Evolutionary conservation across 129 eudicot species (phyloP).

Genomic region (Rutidosis leptorrhynchoides): DNA sequence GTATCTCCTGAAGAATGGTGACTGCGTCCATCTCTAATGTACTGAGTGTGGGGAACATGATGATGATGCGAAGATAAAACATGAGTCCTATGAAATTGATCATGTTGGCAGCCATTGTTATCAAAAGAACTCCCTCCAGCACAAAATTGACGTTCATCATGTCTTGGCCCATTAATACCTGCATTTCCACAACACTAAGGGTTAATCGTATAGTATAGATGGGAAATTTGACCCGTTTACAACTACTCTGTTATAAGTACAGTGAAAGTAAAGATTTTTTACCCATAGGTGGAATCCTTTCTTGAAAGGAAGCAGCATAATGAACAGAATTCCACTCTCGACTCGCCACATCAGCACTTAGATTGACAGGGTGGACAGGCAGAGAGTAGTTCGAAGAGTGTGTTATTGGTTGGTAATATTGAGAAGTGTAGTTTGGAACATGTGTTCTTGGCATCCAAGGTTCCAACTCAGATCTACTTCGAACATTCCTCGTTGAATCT

Average conservation of each 20-base stretch:
- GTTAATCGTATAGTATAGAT: not conserved
- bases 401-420: slow-evolving; percentile 27
- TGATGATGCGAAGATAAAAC: not conserved
- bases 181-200: slow-evolving; percentile 18
- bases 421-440: slow-evolving; percentile 18
- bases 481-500: slow-evolving; percentile 29
- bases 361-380: slow-evolving; percentile 16
- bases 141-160: slow-evolving; percentile 13
- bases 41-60: slow-evolving; percentile 17
- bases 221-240: not conserved
- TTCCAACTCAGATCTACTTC: slow-evolving; percentile 33
- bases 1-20: slow-evolving; percentile 25
- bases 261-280: not conserved
- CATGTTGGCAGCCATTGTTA: slow-evolving; percentile 2
- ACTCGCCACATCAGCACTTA: slow-evolving; percentile 24
- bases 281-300: slow-evolving; percentile 30
- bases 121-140: slow-evolving; percentile 23
- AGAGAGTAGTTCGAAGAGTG: slow-evolving; percentile 10
- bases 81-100: slow-evolving; percentile 5
- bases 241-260: not conserved
- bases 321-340: slow-evolving; percentile 34
- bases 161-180: slow-evolving; percentile 28
- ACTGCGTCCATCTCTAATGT: slow-evolving; percentile 23
- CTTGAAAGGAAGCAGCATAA: slow-evolving; percentile 21
- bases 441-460: slow-evolving; percentile 20